Base-by-base conservation (phyloP, 2,329 filamentous ascomycete species). In the Grosmannia huntii region DNA sequence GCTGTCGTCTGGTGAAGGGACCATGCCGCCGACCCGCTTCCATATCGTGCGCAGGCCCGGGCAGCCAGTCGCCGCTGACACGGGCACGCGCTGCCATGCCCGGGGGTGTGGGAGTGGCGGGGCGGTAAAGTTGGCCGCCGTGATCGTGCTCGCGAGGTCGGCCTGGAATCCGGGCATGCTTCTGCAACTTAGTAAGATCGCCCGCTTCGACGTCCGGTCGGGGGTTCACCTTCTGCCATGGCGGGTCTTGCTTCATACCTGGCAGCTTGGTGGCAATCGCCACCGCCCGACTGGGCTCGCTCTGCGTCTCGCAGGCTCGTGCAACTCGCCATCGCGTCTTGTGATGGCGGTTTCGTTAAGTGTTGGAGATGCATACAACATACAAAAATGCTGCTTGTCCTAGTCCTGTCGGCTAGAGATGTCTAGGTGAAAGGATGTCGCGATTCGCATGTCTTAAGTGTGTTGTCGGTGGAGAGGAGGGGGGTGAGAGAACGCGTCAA, bases 1-100 rank as follows among this genome's bases (percentile, higher is more conserved):
- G 11, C 16, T 7, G 6, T 63, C 52, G 4, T 52, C 53, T 2
- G 25, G 21, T 12, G 55, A 55, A 4, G 44, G 14, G 4, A 57
- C 53, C 10, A 64, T 55, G 5, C 64, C 64, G 41, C 62, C 65
- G 16, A 69, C 64, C 14, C 69, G 64, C 58, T 71, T 71, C 67
- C 68, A 69, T 12, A 71, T 66, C 31, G 55, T 67, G 53, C 62
- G 62, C 27, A 60, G 59, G 54, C 53, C 62, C 23, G 48, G 56
- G 27, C 23, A 55, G 51, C 4, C 14, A 51, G 56, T 59, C 7
- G 62, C 53, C 3, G 62, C 61, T 4, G 67, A 62, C 7, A 67
- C 65, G 10, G 65, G 48, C 5, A 71, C 63, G 51, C 69, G 68
- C 27, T 69, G 55, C 69, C 69, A 75, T 41, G 68, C 62, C 27